Evolutionary conservation across 352 stramenopile species (phyloP).

Genomic region (Phytophthora capsici): DNA sequence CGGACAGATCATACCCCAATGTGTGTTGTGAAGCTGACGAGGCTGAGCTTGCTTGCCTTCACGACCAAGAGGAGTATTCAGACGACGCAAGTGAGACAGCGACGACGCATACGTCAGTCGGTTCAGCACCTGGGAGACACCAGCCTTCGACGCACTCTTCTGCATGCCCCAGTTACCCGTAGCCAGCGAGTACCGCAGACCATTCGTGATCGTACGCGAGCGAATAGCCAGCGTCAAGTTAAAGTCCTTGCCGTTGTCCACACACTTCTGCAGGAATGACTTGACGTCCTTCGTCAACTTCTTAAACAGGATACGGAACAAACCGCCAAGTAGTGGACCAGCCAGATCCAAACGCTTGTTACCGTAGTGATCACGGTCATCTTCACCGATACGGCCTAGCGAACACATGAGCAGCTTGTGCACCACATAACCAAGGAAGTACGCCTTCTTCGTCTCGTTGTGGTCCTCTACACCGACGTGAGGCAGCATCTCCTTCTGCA

Average conservation of each 20-base stretch:
- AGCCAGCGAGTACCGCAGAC: constrained; percentile 98
- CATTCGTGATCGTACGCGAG: constrained; percentile 98
- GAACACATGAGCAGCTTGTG: constrained; percentile 99
- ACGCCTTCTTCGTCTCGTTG: constrained; percentile 97
- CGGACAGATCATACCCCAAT: constrained; percentile 99
- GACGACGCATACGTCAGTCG: constrained; percentile 99
- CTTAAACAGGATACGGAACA: constrained; percentile 99
- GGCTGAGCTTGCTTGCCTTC: constrained; percentile 99
- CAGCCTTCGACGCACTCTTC: constrained; percentile 95
- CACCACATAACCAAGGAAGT: constrained; percentile 99
- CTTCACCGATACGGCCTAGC: constrained; percentile 96
- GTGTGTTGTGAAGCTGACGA: constrained; percentile 99
- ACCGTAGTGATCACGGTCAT: constrained; percentile 99
- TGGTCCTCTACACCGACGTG: constrained; percentile 99
- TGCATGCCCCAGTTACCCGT: constrained; percentile 99
- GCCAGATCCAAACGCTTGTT: constrained; percentile 99
- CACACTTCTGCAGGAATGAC: constrained; percentile 91
- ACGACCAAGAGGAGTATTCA: constrained; percentile 98
- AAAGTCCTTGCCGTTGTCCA: constrained; percentile 95
- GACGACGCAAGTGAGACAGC: constrained; percentile 97
- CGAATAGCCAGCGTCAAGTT: constrained; percentile 98
- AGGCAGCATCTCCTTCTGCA: constrained; percentile 99
- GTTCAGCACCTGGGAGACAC: constrained; percentile 99
- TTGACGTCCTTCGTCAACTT: constrained; percentile 99
- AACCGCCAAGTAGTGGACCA: constrained; percentile 95